Base-by-base conservation (phyloP, 83 land plant genomes). In the Picea mariana region DNA sequence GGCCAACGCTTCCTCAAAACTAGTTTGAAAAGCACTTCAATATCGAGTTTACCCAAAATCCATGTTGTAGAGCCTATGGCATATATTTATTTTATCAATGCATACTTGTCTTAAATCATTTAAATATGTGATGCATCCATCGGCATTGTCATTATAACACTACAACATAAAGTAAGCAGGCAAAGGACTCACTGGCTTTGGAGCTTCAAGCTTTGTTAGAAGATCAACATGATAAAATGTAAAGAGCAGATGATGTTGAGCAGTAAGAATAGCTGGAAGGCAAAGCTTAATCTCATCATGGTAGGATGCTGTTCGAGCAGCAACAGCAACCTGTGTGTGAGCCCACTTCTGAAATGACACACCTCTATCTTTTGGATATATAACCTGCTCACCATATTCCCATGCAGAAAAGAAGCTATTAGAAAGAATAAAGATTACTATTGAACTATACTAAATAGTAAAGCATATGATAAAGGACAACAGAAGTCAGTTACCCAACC, bases 191-290 rank as follows among this genome's bases (percentile, higher is more conserved):
- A 95, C 98, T 52, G 98, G 99, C 73, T 95, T 97, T 66, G 99
- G 99, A 81, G 98, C 98, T 86, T 95, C 98, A 20, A 95, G 86
- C 83, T 95, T 95, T 84, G 92, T 92, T 73, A 89, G 95, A 62
- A 97, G 93, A 81, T 97, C 99, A 80, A 97, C 92, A 84, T 97
- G 98, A 83, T 87, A 97, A 81, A 97, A 92, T 11, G 99, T 93
- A 78, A 95, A 97, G 17, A 97, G 82, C 79, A 97, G 91, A 82
- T 97, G 99, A 80, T 95, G 98, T 62, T 86, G 87, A 11, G 95
- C 82, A 65, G 98, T 92, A 79, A 92, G 87, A 75, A 90, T 83
- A 64, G 95, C 92, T 44, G 99, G 99, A 18, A 95, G 92, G 15
- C 87, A 87, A 66, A 95, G 78, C 83, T 97, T 97, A 49, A 97